These are phyloP conservation scores for Protostelium mycophagum DNA, from an alignment of 78 protist species.

Conservation along the genomic window DNA sequence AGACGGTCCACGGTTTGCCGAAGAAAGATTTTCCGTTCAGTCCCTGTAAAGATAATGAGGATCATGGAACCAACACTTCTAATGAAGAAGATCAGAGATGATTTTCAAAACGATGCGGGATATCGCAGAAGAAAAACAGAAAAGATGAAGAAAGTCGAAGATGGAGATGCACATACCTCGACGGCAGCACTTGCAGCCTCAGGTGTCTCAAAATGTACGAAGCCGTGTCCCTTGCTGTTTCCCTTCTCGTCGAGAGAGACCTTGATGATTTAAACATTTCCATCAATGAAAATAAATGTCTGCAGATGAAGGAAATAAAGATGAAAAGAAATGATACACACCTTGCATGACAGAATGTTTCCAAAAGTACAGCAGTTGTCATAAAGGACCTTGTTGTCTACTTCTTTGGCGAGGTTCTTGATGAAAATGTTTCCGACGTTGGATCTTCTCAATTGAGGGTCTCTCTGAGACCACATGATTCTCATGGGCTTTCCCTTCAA, in stretches of 20 bases:
- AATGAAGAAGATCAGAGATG: too few relatives aligned
- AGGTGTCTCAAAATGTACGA: constrained; percentile 82
- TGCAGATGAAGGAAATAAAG: too few relatives aligned
- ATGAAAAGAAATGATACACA: constrained; percentile 26
- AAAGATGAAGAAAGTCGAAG: too few relatives aligned
- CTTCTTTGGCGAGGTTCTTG: constrained; percentile 85
- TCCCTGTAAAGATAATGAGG: too few relatives aligned
- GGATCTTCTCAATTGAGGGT: constrained; percentile 90
- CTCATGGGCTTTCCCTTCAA: constrained; percentile 88
- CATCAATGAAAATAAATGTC: too few relatives aligned
- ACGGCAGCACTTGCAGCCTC: constrained; percentile 86
- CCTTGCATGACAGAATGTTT: constrained; percentile 83
- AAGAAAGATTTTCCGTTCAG: constrained; percentile 68
- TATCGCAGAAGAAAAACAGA: too few relatives aligned
- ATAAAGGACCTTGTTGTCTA: constrained; percentile 86
- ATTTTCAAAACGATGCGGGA: too few relatives aligned
- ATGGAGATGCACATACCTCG: too few relatives aligned
- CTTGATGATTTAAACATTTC: background rate
- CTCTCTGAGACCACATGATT: constrained; percentile 97
- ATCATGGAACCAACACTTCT: too few relatives aligned
- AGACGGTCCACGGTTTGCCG: constrained; percentile 80
- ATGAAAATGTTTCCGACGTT: constrained; percentile 97
- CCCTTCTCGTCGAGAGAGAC: constrained; percentile 72
- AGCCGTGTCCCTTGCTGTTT: constrained; percentile 86
- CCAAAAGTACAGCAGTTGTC: constrained; percentile 89